Conservation (phyloP, 169 alveolate species). For the Plasmodium relictum region DNA sequence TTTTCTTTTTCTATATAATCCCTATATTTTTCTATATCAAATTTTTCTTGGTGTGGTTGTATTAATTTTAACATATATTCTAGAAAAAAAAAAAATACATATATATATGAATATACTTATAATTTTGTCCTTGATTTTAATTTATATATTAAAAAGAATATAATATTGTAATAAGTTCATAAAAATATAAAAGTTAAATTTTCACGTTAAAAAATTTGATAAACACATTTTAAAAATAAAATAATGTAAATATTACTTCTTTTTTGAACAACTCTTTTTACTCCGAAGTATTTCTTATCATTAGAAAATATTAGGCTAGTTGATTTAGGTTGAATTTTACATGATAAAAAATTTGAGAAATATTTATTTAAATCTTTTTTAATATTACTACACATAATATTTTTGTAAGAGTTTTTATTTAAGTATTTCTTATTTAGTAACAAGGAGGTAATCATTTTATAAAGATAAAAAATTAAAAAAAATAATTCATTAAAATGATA, state of each 20-base stretch:
- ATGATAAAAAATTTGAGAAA: slow-evolving; percentile 28
- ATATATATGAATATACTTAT: not conserved
- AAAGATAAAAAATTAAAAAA: slow-evolving; percentile 16
- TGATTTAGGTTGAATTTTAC: slow-evolving; percentile 26
- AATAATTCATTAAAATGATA: slow-evolving; percentile 7
- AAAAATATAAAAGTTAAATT: not conserved
- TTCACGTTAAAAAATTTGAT: not conserved
- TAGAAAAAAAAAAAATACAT: not conserved
- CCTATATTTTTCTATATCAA: slow-evolving; percentile 56
- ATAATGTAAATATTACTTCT: slow-evolving; percentile 37
- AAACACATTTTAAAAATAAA: not conserved
- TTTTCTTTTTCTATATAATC: slow-evolving; percentile 56
- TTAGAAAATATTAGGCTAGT: slow-evolving; percentile 21
- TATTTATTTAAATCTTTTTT: not conserved
- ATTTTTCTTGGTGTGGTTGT: slow-evolving; percentile 73
- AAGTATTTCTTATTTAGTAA: slow-evolving; percentile 27
- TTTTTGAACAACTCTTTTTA: slow-evolving; percentile 76
- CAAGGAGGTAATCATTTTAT: slow-evolving; percentile 36
- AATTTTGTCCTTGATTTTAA: no score
- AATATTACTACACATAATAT: slow-evolving; percentile 12
- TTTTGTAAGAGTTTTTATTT: slow-evolving; percentile 24
- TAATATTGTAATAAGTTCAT: slow-evolving; percentile 5
- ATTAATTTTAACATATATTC: slow-evolving; percentile 73
- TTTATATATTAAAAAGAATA: no score
- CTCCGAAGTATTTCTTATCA: slow-evolving; percentile 63